Base-by-base conservation (phyloP, 345 rosid genomes). In the Raphanus raphanistrum region DNA sequence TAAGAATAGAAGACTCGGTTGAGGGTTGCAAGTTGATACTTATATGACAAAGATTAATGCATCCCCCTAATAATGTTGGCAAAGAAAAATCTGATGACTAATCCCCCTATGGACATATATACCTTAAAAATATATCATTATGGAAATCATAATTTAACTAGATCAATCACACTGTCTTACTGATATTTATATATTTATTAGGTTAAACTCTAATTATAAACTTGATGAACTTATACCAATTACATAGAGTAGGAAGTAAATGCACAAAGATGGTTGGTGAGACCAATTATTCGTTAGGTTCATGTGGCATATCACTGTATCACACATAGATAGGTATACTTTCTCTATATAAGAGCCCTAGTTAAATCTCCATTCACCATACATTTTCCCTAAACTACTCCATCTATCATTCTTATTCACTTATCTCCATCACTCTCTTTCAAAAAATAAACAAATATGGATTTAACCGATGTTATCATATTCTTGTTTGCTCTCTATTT, bases 381-480 rank as follows among this genome's bases (percentile, higher is more conserved):
- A 28, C 61, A 68, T 65, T 63, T 74, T 41, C 72, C 41, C 75
- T 64, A 80, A 80, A 69, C 66, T 41, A 69, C 66, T 41, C 41
- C 8, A 50, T 54, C 70, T 41, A 28, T 6, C 36, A 9, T 32
- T 68, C 78, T 66, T 66, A 27, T 79, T 38, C n/a, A 58, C 60
- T 15, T 9, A 26, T 13, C 50, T 60, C 35, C 26, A 35, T 32
- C 63, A 33, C 28, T 71, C 58, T 73, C 33, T 73, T 16, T 64
- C 52, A 52, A 7, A 17, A 13, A 36, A 8, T 16, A 58, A 15
- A 32, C 57, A 76, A 71, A 36, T 55, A 91, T 91, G 96, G 90
- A 90, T 71, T 55, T 79, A 4, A 72, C 84, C 25, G 95, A 94
- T 73, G 28, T 89, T 73, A 76, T 89, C 57, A 68, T 90, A 31